Conservation (phyloP, 371 early-diverging fungal species). For the Circinella umbellata region DNA sequence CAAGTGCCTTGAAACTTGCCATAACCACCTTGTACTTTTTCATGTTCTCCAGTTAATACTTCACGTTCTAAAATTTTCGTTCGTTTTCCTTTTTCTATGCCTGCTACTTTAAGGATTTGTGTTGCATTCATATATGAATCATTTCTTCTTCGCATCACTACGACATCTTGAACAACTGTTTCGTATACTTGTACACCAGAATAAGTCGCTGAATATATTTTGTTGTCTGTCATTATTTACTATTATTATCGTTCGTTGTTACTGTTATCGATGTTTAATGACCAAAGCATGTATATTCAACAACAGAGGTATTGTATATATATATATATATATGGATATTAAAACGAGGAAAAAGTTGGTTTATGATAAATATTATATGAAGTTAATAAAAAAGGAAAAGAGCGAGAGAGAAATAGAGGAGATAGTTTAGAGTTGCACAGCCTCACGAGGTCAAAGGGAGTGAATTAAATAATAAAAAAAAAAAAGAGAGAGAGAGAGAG, state of each 20-base stretch:
- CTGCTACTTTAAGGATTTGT: constrained; percentile 96
- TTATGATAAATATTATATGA: no score
- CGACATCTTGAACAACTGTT: constrained; percentile 79
- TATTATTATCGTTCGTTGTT: neutral
- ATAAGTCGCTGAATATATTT: constrained; percentile 76
- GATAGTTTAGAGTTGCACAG: neutral
- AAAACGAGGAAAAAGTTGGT: no score
- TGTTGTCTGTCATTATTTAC: constrained; percentile 7
- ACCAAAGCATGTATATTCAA: neutral
- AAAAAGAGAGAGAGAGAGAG: no score
- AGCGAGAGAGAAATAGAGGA: neutral
- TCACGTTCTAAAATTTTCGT: constrained; percentile 94
- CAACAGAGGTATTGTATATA: no score
- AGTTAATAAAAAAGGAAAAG: no score
- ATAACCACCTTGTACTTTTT: constrained; percentile 98
- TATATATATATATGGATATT: no score
- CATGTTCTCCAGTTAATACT: constrained; percentile 82
- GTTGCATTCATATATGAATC: constrained; percentile 96
- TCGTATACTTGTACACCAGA: constrained; percentile 90
- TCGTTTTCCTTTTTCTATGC: constrained; percentile 91
- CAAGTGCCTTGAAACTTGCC: constrained; percentile 97
- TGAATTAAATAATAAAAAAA: no score
- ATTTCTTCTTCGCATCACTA: constrained; percentile 90
- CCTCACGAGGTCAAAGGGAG: no score
- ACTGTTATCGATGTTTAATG: neutral